Evolutionary conservation across 2,329 filamentous ascomycete species (phyloP).

Genomic region (Xylariomycetidae sp.): DNA sequence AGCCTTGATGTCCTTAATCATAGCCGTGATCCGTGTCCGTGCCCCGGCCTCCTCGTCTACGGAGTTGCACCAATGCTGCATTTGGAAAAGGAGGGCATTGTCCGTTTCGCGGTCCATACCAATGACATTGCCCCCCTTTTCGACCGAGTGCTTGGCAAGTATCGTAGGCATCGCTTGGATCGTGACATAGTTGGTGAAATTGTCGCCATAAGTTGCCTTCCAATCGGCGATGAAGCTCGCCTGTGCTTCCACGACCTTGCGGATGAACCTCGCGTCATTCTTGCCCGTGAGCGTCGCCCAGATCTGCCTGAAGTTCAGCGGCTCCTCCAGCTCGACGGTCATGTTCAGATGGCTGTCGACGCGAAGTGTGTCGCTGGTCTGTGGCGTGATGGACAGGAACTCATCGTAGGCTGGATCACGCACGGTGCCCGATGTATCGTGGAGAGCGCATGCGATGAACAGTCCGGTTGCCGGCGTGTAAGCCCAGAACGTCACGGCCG

Average conservation of each 20-base stretch:
- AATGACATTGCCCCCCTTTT: slow-evolving; percentile 35
- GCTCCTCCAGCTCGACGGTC: slow-evolving; percentile 9
- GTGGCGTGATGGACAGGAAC: slow-evolving; percentile 8
- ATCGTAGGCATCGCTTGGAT: slow-evolving; percentile 35
- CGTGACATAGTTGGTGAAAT: slow-evolving; percentile 27
- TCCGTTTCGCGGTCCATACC: slow-evolving; percentile 30
- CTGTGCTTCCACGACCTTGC: slow-evolving; percentile 34
- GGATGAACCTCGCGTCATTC: slow-evolving; percentile 24
- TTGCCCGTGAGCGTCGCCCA: slow-evolving; percentile 13
- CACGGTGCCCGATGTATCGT: slow-evolving; percentile 7
- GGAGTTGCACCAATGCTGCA: slow-evolving; percentile 26
- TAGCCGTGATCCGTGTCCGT: slow-evolving; percentile 24
- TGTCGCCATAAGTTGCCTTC: slow-evolving; percentile 22
- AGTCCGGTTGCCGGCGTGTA: slow-evolving; percentile 8
- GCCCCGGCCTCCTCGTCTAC: slow-evolving; percentile 22
- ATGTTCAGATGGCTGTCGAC: slow-evolving; percentile 7
- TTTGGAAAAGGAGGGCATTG: slow-evolving; percentile 26
- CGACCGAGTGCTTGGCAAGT: slow-evolving; percentile 26
- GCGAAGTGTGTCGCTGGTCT: slow-evolving; percentile 6
- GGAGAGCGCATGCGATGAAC: slow-evolving; percentile 8
- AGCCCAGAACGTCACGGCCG: slow-evolving; percentile 12
- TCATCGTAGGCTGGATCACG: slow-evolving; percentile 7
- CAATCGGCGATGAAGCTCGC: slow-evolving; percentile 30
- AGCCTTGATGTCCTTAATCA: slow-evolving; percentile 23
- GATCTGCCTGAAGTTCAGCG: slow-evolving; percentile 6